Percentiles rank a stretch among this genome's conserved stretches.
Conservation (phyloP, 495 filamentous ascomycete genomes). For the Lophiostoma macrostomum region DNA sequence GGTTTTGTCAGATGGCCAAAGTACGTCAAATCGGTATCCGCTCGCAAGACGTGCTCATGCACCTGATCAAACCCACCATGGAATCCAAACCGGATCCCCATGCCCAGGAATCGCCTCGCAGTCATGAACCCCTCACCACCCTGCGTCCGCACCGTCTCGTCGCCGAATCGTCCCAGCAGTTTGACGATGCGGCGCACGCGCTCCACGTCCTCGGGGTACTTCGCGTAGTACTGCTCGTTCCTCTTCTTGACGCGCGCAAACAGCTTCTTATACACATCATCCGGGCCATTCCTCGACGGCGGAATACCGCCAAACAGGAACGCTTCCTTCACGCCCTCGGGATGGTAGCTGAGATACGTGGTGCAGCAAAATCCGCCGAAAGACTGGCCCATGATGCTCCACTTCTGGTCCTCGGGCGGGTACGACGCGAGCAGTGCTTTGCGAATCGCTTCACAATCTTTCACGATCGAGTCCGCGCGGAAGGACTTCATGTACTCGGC, state of each 20-base stretch:
- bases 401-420: slow-evolving; percentile 68
- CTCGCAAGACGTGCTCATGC: slow-evolving; percentile 62
- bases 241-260: slow-evolving; percentile 62
- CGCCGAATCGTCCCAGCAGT: slow-evolving; percentile 52
- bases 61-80: slow-evolving; percentile 55
- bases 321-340: slow-evolving; percentile 72
- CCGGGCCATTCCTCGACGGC: slow-evolving; percentile 65
- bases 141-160: slow-evolving; percentile 59
- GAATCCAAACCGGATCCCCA: slow-evolving; percentile 73
- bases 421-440: slow-evolving; percentile 66
- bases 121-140: slow-evolving; percentile 63
- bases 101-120: slow-evolving; percentile 63
- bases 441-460: slow-evolving; percentile 83
- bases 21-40: slow-evolving; percentile 64
- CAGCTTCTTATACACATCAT: slow-evolving; percentile 70
- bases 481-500: slow-evolving; percentile 81
- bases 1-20: slow-evolving; percentile 71
- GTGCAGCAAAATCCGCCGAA: slow-evolving; percentile 85
- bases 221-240: slow-evolving; percentile 76
- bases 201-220: slow-evolving; percentile 79
- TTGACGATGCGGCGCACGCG: slow-evolving; percentile 62
- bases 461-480: slow-evolving; percentile 81
- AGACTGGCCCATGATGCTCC: slow-evolving; percentile 80
- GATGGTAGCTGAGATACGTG: slow-evolving; percentile 77
- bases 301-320: slow-evolving; percentile 82